Evolutionary conservation across 2,329 filamentous ascomycete species (phyloP), one percentile per base, ranked within the genome.

Genomic region (Diplodia intermedia): DNA sequence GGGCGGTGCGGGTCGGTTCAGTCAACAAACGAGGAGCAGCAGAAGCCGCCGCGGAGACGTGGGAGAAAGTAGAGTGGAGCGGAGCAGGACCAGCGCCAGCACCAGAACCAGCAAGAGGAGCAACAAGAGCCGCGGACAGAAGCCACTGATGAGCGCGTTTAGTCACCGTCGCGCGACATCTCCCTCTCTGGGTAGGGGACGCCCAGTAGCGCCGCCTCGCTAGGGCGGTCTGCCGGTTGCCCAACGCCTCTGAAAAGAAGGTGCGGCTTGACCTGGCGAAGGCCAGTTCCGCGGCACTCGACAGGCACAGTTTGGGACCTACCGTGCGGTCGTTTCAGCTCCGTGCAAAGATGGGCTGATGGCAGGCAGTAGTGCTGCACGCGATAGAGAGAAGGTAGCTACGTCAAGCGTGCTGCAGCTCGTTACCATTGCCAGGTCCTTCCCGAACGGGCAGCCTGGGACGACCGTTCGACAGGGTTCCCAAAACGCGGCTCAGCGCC

Each of bases 1-100:
- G 47, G 57, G 40, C 50, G 57, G 57, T 26, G 57, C 57, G 57
- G 40, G 40, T 29, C 57, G 14, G 40, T 23, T 62, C 40, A 62
- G 40, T 62, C 57, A 15, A 50, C 57, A 50, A 49, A 36, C 54
- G 54, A 57, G n/a, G n/a, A 57, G 31, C 4, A 26, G 15, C 11
- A 49, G 15, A 5, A 49, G 43, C 26, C 5, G 26, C 14, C 15
- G 23, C 52, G 29, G 26, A n/a, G 26, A 31, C 12, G 40, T 23
- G 38, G n/a, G n/a, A 60, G 20, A 40, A 60, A 60, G 56, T 23
- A 29, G 53, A 31, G 36, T 26, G 18, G 36, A 60, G 36, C 33
- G 14, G 31, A 33, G 20, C n/a, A 61, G 56, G 14, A 29, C 12
- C 23, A 47, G 33, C 7, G 7, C 38, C 40, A 47, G 56, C 14